These are phyloP conservation scores for Recurvomyces mirabilis DNA, from an alignment of 495 filamentous ascomycete genomes.

Conservation along the genomic window DNA sequence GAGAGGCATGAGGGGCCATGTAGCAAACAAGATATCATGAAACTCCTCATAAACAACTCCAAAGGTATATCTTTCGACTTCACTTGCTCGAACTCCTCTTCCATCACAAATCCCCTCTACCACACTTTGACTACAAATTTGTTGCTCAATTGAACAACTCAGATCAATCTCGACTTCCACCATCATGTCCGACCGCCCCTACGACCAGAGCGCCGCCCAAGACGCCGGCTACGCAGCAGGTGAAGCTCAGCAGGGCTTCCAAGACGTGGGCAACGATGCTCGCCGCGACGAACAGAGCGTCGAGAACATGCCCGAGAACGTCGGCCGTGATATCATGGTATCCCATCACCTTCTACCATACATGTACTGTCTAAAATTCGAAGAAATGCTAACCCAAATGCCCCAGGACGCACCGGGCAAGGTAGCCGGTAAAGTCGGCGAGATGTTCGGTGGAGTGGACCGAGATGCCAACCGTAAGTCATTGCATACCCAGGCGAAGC, in stretches of 20 bases:
- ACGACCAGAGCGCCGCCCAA: constrained; percentile 10
- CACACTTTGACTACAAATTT: not conserved
- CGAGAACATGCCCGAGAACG: constrained; percentile 4
- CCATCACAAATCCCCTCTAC: not conserved
- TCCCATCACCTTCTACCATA: too few species aligned
- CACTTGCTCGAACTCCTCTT: not conserved
- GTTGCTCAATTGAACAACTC: not conserved
- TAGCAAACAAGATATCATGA: too few species aligned
- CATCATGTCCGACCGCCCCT: not conserved
- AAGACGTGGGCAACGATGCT: too few species aligned
- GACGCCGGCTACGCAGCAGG: constrained; percentile 16
- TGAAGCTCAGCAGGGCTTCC: constrained; percentile 12
- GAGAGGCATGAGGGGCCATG: too few species aligned
- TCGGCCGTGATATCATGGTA: too few species aligned
- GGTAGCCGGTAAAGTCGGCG: constrained; percentile 4
- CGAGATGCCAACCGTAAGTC: constrained; percentile 8
- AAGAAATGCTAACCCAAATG: not conserved
- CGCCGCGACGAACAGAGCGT: constrained; percentile 13
- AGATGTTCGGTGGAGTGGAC: constrained; percentile 13
- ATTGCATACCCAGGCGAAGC: too few species aligned
- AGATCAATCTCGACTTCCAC: not conserved
- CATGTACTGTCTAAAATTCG: not conserved
- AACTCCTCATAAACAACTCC: not conserved
- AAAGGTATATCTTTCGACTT: not conserved
- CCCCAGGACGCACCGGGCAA: not conserved